Percentiles rank a stretch among this genome's conserved stretches.
Conservation (phyloP, 345 rosid genomes). For the Salix viminalis region DNA sequence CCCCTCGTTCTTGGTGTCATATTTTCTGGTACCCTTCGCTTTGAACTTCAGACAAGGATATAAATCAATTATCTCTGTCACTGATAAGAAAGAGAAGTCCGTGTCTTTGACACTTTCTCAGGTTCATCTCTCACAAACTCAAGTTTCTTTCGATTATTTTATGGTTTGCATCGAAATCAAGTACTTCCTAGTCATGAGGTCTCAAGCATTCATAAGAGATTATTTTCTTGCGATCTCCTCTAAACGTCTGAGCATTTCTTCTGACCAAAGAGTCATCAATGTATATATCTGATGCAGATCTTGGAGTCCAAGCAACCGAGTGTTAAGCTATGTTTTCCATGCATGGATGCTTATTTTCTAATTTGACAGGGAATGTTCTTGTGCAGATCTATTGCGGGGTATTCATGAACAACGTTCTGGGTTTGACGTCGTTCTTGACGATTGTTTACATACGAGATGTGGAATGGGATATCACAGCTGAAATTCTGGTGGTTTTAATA, state of each 20-base stretch:
- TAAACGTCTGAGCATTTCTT: neutral
- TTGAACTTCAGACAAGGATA: conserved; percentile 24
- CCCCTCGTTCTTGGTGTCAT: conserved; percentile 38
- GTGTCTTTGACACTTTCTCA: conserved; percentile 41
- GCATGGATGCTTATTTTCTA: neutral
- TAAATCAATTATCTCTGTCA: conserved; percentile 22
- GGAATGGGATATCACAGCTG: conserved; percentile 40
- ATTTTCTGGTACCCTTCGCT: conserved; percentile 43
- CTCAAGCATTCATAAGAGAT: too few relatives aligned
- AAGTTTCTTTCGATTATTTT: neutral
- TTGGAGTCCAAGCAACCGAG: neutral
- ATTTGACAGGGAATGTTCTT: neutral
- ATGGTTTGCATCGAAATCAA: too few relatives aligned
- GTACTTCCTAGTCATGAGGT: too few relatives aligned
- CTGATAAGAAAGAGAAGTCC: conserved; percentile 25
- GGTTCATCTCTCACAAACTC: conserved; percentile 22
- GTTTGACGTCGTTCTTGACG: conserved; percentile 30
- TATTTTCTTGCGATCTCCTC: neutral
- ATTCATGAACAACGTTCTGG: conserved; percentile 45
- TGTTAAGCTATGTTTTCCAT: neutral
- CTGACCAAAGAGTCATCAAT: too few relatives aligned
- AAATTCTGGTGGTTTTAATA: conserved; percentile 30
- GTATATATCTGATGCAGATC: neutral
- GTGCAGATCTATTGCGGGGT: conserved; percentile 42
- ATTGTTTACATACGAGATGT: conserved; percentile 35